These are phyloP conservation scores for Vanilla planifolia DNA, from an alignment of 106 monocot genomes.

Conservation along the genomic window DNA sequence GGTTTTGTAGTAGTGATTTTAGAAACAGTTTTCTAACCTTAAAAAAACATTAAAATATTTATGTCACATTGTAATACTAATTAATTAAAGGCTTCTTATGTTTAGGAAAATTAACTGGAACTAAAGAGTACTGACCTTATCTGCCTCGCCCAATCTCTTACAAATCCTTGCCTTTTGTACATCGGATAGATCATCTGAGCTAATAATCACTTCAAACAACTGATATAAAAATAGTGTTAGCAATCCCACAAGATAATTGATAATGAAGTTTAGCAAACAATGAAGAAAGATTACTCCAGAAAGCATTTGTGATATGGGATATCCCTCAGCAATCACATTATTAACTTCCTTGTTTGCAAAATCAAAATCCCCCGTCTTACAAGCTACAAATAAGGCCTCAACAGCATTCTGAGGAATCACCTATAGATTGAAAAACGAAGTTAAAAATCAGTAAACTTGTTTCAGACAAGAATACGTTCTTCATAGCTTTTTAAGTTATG, in stretches of 20 bases:
- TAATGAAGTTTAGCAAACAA: too few species aligned
- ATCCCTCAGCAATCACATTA: slow-evolving; percentile 88
- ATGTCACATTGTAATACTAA: too few species aligned
- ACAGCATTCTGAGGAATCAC: slow-evolving; percentile 75
- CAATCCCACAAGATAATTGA: background rate
- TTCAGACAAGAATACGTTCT: too few species aligned
- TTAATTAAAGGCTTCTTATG: too few species aligned
- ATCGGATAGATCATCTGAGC: slow-evolving; percentile 66
- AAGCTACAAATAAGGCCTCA: slow-evolving; percentile 56
- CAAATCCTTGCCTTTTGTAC: slow-evolving; percentile 89
- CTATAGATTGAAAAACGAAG: too few species aligned
- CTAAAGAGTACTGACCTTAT: slow-evolving; percentile 61
- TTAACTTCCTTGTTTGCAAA: slow-evolving; percentile 65
- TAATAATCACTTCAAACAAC: slow-evolving; percentile 73
- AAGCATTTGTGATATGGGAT: slow-evolving; percentile 90
- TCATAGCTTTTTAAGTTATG: too few species aligned
- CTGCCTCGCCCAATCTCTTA: slow-evolving; percentile 71
- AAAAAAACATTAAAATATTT: too few species aligned
- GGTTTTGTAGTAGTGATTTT: too few species aligned
- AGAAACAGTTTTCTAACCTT: too few species aligned
- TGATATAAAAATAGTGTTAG: slow-evolving; percentile 22
- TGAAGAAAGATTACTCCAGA: slow-evolving; percentile 39
- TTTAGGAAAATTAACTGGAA: too few species aligned
- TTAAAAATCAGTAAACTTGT: too few species aligned
- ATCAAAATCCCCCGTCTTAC: slow-evolving; percentile 83